Percentiles rank a stretch among this genome's conserved stretches.
phyloP scores from a whole-genome alignment of 139 green algal species.

The Chlorella sp. region DNA sequence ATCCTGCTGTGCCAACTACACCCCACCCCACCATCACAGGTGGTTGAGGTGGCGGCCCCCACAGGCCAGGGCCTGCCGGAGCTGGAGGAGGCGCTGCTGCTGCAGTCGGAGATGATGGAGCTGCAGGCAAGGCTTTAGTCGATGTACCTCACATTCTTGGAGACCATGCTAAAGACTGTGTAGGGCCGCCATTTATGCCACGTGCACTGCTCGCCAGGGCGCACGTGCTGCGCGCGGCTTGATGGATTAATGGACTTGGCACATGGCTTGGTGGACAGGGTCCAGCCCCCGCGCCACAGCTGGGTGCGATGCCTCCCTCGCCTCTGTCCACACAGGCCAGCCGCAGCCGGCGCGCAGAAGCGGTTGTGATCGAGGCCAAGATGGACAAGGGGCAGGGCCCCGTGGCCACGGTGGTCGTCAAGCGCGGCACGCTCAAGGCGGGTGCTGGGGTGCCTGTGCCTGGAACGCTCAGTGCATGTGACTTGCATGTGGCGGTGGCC shows the following conservation, averaged over 20 bases:
- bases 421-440: slow-evolving; percentile 62
- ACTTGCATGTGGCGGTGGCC: no score
- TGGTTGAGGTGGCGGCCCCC: slow-evolving; percentile 74
- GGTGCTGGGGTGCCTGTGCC: not conserved
- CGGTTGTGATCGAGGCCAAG: slow-evolving; percentile 85
- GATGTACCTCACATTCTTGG: no score
- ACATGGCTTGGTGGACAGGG: no score
- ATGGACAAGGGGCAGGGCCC: slow-evolving; percentile 82
- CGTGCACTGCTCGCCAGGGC: no score
- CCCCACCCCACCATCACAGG: no score
- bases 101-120: slow-evolving; percentile 91
- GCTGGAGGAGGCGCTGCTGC: slow-evolving; percentile 87
- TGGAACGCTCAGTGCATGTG: not conserved
- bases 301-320: no score
- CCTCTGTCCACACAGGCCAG: slow-evolving; percentile 44
- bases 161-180: no score
- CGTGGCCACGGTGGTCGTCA: slow-evolving; percentile 81
- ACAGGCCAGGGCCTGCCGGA: slow-evolving; percentile 69
- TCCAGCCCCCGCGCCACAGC: not conserved
- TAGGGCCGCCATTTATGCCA: no score
- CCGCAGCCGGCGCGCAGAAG: slow-evolving; percentile 58
- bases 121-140: slow-evolving; percentile 42
- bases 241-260: no score
- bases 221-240: no score
- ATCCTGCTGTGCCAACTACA: not conserved